phyloP scores from a whole-genome alignment of 2,329 filamentous ascomycete genomes.

The Daldinia eschscholtzii region DNA sequence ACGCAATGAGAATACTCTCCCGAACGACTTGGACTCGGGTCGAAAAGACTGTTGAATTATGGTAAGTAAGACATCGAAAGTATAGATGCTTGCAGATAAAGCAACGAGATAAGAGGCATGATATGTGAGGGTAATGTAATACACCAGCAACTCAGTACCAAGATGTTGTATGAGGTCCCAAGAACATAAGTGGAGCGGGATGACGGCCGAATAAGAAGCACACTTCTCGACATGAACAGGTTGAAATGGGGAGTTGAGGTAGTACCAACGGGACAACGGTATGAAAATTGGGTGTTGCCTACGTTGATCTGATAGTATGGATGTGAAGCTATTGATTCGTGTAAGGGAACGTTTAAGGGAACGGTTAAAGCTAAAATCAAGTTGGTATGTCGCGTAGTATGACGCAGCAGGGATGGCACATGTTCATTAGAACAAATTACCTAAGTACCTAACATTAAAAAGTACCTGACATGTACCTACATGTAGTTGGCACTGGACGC shows the following conservation, averaged over 20 bases:
- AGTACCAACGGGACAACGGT: not conserved
- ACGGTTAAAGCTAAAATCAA: not conserved
- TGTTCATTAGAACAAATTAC: not conserved
- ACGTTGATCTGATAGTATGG: not conserved
- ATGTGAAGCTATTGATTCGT: not conserved
- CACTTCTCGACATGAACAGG: constrained; percentile 4
- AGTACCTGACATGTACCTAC: not conserved
- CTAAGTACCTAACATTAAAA: not conserved
- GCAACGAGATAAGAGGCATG: not conserved
- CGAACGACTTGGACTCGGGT: constrained; percentile 23
- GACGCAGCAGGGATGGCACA: constrained; percentile 3
- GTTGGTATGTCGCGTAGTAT: constrained; percentile 2
- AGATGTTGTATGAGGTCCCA: constrained; percentile 1
- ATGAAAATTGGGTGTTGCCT: not conserved
- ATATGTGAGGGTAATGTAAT: not conserved
- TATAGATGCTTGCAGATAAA: not conserved
- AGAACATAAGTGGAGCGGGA: constrained; percentile 15
- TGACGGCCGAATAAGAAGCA: constrained; percentile 16
- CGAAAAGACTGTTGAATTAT: constrained; percentile 38
- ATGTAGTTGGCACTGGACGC: too few relatives aligned
- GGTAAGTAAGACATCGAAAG: constrained; percentile 33
- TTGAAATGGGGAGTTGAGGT: not conserved
- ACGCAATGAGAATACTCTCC: constrained; percentile 41
- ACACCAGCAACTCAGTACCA: not conserved
- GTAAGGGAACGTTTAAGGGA: constrained; percentile 1